Evolutionary conservation across 2,329 filamentous ascomycete genomes (phyloP), one percentile per base, ranked within the genome.

Genomic region (Fusarium agapanthi): DNA sequence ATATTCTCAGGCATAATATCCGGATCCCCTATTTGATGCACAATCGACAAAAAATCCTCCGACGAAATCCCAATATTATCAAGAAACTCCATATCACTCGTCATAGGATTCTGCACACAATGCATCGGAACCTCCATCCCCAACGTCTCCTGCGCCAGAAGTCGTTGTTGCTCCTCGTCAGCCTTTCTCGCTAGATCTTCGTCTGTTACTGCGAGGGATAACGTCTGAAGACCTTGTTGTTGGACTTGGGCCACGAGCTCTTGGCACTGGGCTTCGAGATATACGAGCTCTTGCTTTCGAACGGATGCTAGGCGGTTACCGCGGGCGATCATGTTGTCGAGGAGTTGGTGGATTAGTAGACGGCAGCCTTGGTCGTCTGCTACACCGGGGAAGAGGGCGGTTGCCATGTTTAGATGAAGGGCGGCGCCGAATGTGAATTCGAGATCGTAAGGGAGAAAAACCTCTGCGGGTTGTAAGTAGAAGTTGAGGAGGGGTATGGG

Each of bases 1-100:
- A 75, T 74, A 9, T 59, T 75, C 28, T 72, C 73, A 4, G 73
- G 73, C 63, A 75, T 63, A 0, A 62, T 74, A 37, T 74, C 73
- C 11, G 71, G 60, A 47, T 75, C 73, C 14, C 73, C 75, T 47
- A 83, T 81, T 58, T 83, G 81, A 55, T 83, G 74, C 18, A 83
- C 79, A 14, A 83, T 81, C 1, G 77, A 76, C 15, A 83, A 62
- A 40, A 84, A 83, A n/a, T 83, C 81, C 38, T 80, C 77, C 0
- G 80, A 82, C 0, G 81, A 83, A 24, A 83, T 83, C 0, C 82
- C 82, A 63, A 83, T 79, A 40, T 76, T 79, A 15, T 81, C 79
- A 14, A 83, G 71, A 35, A 82, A 79, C 28, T 80, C 79, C 32
- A 78, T 72, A 58, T 77, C 77, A n/a, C 50, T 76, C 9, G 68